These are phyloP conservation scores for Prinsepia uniflora DNA, from an alignment of 306 rosid species.

Conservation along the genomic window DNA sequence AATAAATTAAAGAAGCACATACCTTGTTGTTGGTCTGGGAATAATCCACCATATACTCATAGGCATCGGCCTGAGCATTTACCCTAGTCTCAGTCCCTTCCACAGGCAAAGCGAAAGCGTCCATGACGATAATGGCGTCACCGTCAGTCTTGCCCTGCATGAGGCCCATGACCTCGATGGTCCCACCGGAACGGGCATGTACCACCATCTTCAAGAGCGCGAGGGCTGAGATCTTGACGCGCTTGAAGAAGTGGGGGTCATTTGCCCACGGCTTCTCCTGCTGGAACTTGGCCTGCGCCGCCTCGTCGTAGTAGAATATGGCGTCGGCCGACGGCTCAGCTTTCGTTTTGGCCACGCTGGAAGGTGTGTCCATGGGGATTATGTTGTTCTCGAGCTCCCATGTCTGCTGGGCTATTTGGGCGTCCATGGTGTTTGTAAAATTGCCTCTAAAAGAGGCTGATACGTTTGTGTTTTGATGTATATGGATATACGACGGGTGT, in stretches of 20 bases:
- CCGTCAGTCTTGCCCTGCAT: slow-evolving; percentile 97
- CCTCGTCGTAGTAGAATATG: slow-evolving; percentile 85
- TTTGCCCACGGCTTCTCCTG: slow-evolving; percentile 82
- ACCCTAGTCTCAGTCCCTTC: slow-evolving; percentile 99
- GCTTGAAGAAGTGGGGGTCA: slow-evolving; percentile 93
- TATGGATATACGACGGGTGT: not conserved
- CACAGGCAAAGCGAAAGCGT: slow-evolving; percentile 89
- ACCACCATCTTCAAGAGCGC: slow-evolving; percentile 98
- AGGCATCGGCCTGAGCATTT: slow-evolving; percentile 98
- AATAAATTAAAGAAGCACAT: not conserved
- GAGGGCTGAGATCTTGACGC: slow-evolving; percentile 94
- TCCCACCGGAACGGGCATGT: slow-evolving; percentile 96
- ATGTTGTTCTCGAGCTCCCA: slow-evolving; percentile 96
- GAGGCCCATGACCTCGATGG: slow-evolving; percentile 95
- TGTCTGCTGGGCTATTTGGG: slow-evolving; percentile 69
- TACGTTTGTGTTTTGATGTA: too few species aligned
- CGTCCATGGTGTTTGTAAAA: slow-evolving; percentile 36
- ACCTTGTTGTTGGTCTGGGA: slow-evolving; percentile 95
- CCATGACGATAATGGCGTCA: slow-evolving; percentile 90
- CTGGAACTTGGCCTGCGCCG: slow-evolving; percentile 62
- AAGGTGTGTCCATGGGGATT: slow-evolving; percentile 63
- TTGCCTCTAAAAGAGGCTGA: not conserved
- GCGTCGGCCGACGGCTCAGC: slow-evolving; percentile 65
- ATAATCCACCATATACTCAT: slow-evolving; percentile 95
- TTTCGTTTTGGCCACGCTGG: slow-evolving; percentile 14